A percentile compares a stretch with the other conserved stretches of the same genome.
phyloP scores from a whole-genome alignment of 257 asterid genomes.

The Haberlea rhodopensis region DNA sequence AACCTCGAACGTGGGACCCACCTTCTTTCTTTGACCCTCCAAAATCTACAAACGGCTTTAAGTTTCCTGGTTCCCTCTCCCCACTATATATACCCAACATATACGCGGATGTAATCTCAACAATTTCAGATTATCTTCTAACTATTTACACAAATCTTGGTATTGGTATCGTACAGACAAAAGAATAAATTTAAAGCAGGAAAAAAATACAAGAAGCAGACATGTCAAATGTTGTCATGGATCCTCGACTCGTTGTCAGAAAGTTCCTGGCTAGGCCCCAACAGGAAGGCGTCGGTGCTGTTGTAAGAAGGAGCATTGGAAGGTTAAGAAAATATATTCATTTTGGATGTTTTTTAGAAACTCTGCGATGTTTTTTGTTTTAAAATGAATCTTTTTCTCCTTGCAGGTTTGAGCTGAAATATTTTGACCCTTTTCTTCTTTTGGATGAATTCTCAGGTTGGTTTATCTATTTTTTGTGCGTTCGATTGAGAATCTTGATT shows the following conservation, averaged over 20 bases:
- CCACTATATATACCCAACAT: conserved; percentile 18
- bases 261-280: conserved; percentile 81
- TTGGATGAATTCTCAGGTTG: conserved; percentile 87
- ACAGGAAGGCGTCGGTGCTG: conserved; percentile 84
- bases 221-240: conserved; percentile 43
- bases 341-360: too few species aligned
- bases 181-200: neutral
- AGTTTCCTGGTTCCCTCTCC: neutral
- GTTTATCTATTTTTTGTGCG: conserved; percentile 3
- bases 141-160: neutral
- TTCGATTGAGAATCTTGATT: neutral
- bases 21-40: conserved; percentile 3
- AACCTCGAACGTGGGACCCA: conserved; percentile 19
- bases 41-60: conserved; percentile 7
- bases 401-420: conserved; percentile 68
- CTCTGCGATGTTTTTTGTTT: neutral
- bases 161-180: neutral
- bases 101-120: neutral
- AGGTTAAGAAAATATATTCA: too few species aligned
- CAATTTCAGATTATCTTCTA: neutral
- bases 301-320: conserved; percentile 91
- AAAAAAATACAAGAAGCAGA: neutral
- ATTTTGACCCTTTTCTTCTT: conserved; percentile 81
- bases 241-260: conserved; percentile 63
- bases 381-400: neutral